These are phyloP conservation scores for Corylus heterophylla DNA, from an alignment of 306 rosid species.

Conservation along the genomic window DNA sequence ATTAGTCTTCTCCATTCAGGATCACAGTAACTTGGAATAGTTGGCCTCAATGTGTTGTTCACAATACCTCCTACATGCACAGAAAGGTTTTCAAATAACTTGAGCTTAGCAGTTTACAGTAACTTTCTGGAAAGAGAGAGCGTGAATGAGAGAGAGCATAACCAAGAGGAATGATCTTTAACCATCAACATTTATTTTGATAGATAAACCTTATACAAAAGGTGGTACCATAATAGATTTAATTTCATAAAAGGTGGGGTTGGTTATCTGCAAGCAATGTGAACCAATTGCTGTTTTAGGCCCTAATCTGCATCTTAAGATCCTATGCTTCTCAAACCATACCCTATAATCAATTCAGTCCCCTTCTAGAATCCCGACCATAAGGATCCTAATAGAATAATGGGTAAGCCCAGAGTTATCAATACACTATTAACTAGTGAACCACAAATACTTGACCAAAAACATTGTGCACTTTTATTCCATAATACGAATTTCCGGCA, in stretches of 20 bases:
- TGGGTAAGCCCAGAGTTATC: not conserved
- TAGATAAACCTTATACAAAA: not conserved
- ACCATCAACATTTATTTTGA: not conserved
- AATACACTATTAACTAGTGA: not conserved
- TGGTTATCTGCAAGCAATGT: not conserved
- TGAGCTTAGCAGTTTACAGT: not conserved
- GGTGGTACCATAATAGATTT: not conserved
- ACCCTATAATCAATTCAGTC: not conserved
- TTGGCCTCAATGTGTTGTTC: constrained; percentile 87
- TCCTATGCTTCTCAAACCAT: not conserved
- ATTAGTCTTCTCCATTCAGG: constrained; percentile 76
- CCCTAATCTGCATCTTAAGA: not conserved
- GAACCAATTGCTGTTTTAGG: not conserved
- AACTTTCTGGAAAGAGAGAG: not conserved
- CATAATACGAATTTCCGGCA: not conserved
- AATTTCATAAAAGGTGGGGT: not conserved
- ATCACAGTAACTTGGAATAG: constrained; percentile 81
- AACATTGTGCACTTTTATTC: not conserved
- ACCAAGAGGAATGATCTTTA: not conserved
- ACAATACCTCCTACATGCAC: constrained; percentile 82
- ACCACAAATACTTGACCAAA: not conserved
- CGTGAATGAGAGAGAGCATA: not conserved
- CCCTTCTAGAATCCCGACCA: not conserved
- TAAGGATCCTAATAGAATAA: not conserved
- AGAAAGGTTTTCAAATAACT: not conserved